These are phyloP conservation scores for Aspergillus ellipticus DNA, from an alignment of 495 filamentous ascomycete species.

Conservation along the genomic window DNA sequence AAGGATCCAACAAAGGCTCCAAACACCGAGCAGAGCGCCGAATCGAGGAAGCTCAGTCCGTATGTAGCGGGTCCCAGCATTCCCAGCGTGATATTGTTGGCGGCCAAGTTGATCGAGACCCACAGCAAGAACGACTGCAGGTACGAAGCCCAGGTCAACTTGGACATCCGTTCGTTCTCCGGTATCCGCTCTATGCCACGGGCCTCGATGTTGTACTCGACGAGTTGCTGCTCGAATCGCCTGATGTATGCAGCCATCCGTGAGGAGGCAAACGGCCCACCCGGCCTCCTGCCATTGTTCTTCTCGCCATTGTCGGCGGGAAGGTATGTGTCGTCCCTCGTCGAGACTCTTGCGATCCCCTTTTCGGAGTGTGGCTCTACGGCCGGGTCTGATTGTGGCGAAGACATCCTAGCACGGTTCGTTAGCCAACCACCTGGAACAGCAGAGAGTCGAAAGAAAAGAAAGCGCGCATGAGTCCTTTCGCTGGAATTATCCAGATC, in stretches of 20 bases:
- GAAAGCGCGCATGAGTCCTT: conserved; percentile 53
- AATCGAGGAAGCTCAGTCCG: conserved; percentile 63
- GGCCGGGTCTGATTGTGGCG: conserved; percentile 29
- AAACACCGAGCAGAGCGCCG: conserved; percentile 62
- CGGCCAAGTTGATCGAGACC: conserved; percentile 72
- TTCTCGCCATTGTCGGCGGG: conserved; percentile 20
- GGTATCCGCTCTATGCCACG: conserved; percentile 72
- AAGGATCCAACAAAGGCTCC: conserved; percentile 58
- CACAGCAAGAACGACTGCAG: conserved; percentile 65
- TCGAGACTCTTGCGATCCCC: conserved; percentile 10
- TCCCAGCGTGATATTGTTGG: conserved; percentile 72
- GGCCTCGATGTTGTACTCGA: conserved; percentile 60
- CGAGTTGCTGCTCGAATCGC: conserved; percentile 39
- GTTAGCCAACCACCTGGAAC: conserved; percentile 22
- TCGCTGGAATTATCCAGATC: conserved; percentile 62
- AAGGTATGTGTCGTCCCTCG: conserved; percentile 10
- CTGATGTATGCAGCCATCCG: conserved; percentile 33
- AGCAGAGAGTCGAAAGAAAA: conserved; percentile 10
- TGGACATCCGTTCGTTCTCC: conserved; percentile 54
- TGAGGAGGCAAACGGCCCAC: conserved; percentile 20
- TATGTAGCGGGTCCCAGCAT: conserved; percentile 71
- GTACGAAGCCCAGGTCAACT: conserved; percentile 53
- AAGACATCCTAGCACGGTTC: conserved; percentile 30
- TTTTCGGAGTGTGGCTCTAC: conserved; percentile 28
- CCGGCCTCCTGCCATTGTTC: conserved; percentile 11